A percentile compares a stretch with the other conserved stretches of the same genome.
Evolutionary conservation across 176 grass and related monocot species (phyloP).

Genomic region (Eragrostis curvula): DNA sequence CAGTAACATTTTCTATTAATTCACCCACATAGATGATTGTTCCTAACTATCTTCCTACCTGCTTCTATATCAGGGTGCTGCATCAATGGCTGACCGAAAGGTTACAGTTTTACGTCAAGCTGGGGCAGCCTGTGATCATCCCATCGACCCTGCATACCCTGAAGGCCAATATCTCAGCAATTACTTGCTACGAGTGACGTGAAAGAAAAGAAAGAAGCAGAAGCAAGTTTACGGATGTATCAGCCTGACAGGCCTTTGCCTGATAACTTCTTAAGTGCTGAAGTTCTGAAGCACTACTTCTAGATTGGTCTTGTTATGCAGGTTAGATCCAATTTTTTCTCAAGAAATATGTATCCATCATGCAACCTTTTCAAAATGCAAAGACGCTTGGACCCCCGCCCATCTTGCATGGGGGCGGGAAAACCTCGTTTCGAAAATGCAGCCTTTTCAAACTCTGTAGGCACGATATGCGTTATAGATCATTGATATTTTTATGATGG

Average conservation of each 20-base stretch:
- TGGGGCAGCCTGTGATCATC: constrained; percentile 84
- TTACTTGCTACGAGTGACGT: constrained; percentile 77
- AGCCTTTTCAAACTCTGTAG: not conserved
- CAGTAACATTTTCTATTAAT: not conserved
- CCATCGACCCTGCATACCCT: constrained; percentile 78
- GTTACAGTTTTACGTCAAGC: constrained; percentile 89
- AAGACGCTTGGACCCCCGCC: too few relatives aligned
- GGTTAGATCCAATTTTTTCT: constrained; percentile 12
- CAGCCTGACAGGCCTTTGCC: not conserved
- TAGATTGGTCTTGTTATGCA: constrained; percentile 22
- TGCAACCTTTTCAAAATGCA: too few relatives aligned
- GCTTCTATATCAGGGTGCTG: constrained; percentile 71
- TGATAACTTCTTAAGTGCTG: constrained; percentile 1
- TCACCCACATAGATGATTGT: constrained; percentile 8
- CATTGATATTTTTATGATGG: not conserved
- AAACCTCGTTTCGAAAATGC: too few relatives aligned
- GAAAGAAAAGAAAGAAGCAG: constrained; percentile 14
- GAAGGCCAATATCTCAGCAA: constrained; percentile 92
- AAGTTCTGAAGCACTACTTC: not conserved
- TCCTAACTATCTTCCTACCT: constrained; percentile 12
- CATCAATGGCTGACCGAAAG: constrained; percentile 69
- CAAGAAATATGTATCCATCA: not conserved
- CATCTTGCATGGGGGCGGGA: too few relatives aligned
- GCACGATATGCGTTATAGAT: not conserved
- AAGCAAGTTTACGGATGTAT: not conserved